Percentiles rank a stretch among this genome's conserved stretches.
Conservation (phyloP, 2,329 filamentous ascomycete genomes). For the Pseudogymnoascus sp. region DNA sequence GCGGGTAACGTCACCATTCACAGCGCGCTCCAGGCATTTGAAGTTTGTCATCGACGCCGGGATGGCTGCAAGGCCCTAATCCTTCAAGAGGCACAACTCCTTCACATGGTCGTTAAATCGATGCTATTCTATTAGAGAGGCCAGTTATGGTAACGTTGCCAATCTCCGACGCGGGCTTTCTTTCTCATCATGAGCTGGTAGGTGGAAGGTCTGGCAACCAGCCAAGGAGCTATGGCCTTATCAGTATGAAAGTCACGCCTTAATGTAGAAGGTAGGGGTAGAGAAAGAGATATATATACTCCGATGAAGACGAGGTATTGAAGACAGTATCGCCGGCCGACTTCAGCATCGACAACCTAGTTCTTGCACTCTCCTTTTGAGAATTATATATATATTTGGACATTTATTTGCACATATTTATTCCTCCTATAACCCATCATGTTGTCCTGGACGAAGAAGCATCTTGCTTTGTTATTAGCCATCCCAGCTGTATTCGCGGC, state of each 20-base stretch:
- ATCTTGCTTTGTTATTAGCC: background rate
- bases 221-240: background rate
- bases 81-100: background rate
- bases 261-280: background rate
- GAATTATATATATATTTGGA: background rate
- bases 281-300: background rate
- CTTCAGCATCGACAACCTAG: conserved; percentile 4
- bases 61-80: background rate
- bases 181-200: background rate
- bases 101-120: background rate
- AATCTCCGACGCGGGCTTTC: background rate
- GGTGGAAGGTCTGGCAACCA: background rate
- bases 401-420: background rate
- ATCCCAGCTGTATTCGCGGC: background rate
- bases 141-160: background rate
- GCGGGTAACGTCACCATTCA: background rate
- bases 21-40: background rate
- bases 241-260: background rate
- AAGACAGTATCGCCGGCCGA: background rate
- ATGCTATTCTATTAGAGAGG: background rate
- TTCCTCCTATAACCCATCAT: background rate
- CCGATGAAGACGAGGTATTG: background rate
- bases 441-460: conserved; percentile 7
- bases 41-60: background rate
- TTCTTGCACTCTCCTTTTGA: background rate